These are phyloP conservation scores for Hypholoma sublateritium DNA, from an alignment of 768 basidiomycete genomes.

Conservation along the genomic window DNA sequence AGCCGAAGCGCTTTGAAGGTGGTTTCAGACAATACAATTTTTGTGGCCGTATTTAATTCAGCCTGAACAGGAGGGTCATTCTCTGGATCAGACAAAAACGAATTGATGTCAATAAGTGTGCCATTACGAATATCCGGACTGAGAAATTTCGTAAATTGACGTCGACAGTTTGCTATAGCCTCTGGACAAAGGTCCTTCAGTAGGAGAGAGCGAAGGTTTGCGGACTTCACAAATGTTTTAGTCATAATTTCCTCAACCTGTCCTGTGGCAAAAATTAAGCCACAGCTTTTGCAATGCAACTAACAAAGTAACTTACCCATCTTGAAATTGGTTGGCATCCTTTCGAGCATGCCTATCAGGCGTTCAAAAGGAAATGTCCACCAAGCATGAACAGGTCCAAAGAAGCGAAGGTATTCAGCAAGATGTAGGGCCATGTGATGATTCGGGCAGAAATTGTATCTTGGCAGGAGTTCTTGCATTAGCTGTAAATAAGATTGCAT, in stretches of 20 bases:
- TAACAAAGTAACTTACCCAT: conserved; percentile 10
- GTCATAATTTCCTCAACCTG: conserved; percentile 5
- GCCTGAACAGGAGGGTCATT: neutral
- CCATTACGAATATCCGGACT: neutral
- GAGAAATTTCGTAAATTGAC: neutral
- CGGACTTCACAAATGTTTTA: conserved; percentile 1
- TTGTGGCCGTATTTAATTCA: neutral
- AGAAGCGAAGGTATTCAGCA: conserved; percentile 25
- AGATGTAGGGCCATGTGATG: conserved; percentile 43
- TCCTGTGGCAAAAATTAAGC: neutral
- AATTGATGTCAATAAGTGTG: neutral
- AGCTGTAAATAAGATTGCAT: conserved; percentile 27
- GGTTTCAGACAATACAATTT: neutral
- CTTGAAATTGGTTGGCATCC: conserved; percentile 16
- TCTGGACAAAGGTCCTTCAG: conserved; percentile 3
- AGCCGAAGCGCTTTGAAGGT: neutral
- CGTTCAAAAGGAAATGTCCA: conserved; percentile 35
- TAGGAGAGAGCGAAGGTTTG: conserved; percentile 3
- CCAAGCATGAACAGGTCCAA: conserved; percentile 38
- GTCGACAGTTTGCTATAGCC: neutral
- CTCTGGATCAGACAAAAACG: neutral
- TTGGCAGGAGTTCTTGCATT: conserved; percentile 29
- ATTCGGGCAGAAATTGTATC: conserved; percentile 27
- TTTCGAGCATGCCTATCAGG: conserved; percentile 26
- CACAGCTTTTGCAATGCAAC: neutral